These are phyloP conservation scores for Aspergillus oerlinghausenensis DNA, from an alignment of 2,329 filamentous ascomycete genomes.

Conservation along the genomic window DNA sequence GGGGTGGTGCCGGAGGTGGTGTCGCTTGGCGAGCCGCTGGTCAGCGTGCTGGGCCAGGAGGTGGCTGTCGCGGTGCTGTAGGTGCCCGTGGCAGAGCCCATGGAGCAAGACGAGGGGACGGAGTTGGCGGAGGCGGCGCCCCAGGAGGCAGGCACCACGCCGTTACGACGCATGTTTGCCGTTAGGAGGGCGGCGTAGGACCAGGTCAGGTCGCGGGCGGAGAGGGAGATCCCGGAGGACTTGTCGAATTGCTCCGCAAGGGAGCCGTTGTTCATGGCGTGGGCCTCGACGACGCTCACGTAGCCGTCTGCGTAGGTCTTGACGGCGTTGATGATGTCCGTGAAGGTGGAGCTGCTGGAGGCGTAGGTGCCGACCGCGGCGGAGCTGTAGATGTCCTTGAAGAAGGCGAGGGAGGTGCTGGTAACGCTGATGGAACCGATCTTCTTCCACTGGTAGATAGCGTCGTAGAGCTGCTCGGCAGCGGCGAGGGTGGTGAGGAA, in stretches of 20 bases:
- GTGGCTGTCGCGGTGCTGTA: slow-evolving; percentile 31
- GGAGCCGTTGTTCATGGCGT: slow-evolving; percentile 26
- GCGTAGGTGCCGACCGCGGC: slow-evolving; percentile 60
- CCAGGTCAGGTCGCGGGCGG: slow-evolving; percentile 43
- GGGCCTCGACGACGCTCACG: slow-evolving; percentile 40
- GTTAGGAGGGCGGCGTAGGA: slow-evolving; percentile 42
- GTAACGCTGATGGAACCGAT: slow-evolving; percentile 62
- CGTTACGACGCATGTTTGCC: slow-evolving; percentile 28
- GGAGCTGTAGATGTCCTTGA: slow-evolving; percentile 59
- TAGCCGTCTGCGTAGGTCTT: slow-evolving; percentile 60
- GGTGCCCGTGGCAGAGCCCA: slow-evolving; percentile 30
- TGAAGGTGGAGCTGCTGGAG: slow-evolving; percentile 52
- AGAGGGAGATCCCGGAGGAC: slow-evolving; percentile 30
- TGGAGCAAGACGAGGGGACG: slow-evolving; percentile 26
- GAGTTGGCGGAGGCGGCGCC: slow-evolving; percentile 27
- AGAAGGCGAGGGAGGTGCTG: slow-evolving; percentile 64
- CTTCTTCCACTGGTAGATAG: slow-evolving; percentile 65
- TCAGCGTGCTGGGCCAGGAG: slow-evolving; percentile 28
- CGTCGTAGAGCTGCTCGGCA: slow-evolving; percentile 75
- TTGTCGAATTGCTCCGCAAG: slow-evolving; percentile 41
- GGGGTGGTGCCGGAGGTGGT: slow-evolving; percentile 10
- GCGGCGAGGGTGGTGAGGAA: slow-evolving; percentile 70
- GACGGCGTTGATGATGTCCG: slow-evolving; percentile 55
- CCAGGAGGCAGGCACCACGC: slow-evolving; percentile 32
- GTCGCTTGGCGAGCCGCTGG: slow-evolving; percentile 9